Evolutionary conservation across 768 basidiomycete genomes (phyloP).

Genomic region (Bullera alba): DNA sequence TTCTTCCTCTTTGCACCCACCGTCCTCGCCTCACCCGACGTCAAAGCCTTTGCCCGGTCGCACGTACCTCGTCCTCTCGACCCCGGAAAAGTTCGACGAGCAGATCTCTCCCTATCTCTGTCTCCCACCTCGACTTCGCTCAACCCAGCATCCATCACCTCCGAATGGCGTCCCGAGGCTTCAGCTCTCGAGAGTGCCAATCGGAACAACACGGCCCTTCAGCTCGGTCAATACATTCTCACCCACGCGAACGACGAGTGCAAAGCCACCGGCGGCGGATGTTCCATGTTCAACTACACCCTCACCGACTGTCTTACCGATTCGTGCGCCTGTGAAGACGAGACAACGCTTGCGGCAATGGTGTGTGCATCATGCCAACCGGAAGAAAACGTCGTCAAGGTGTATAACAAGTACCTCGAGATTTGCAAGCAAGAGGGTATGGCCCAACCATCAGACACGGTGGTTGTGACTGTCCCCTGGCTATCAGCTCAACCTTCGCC

Average conservation of each 20-base stretch:
- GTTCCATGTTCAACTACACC: neutral
- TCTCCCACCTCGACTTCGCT: neutral
- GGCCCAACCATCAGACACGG: neutral
- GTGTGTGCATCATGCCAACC: constrained; percentile 12
- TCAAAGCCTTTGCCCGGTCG: too few relatives aligned
- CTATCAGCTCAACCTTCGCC: neutral
- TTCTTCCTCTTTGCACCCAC: neutral
- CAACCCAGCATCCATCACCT: neutral
- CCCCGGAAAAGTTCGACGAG: neutral
- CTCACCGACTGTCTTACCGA: constrained; percentile 3
- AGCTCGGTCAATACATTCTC: neutral
- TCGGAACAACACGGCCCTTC: neutral
- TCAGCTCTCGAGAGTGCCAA: neutral
- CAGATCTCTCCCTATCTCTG: neutral
- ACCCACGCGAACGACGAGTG: neutral
- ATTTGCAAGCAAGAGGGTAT: constrained; percentile 2
- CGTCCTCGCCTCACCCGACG: neutral
- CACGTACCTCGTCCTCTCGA: neutral
- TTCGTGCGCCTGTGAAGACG: constrained; percentile 5
- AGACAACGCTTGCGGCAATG: constrained; percentile 6
- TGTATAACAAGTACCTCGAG: constrained; percentile 9
- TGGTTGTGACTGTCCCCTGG: neutral
- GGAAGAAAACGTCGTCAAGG: neutral
- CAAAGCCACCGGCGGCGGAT: constrained; percentile 4
- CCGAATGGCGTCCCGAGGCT: neutral